Percentiles rank a stretch among this genome's conserved stretches.
Conservation (phyloP, 169 alveolate genomes). For the Amoebophrya sp. region DNA sequence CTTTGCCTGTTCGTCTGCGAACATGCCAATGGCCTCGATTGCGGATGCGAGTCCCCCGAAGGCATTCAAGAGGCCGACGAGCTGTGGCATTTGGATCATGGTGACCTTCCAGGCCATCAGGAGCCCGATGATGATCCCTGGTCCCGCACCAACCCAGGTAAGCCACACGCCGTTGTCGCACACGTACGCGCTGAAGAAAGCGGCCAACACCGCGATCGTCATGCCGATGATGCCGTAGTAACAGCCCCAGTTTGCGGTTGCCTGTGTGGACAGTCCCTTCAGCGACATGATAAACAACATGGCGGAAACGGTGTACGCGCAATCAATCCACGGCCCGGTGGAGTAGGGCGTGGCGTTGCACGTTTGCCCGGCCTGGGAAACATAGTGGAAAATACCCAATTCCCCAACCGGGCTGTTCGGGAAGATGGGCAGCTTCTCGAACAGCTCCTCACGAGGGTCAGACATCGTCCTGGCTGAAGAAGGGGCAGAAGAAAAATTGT, state of each 20-base stretch:
- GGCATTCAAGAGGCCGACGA: constrained; percentile 81
- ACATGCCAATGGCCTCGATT: constrained; percentile 31
- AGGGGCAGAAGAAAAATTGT: too few relatives aligned
- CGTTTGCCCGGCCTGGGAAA: background rate
- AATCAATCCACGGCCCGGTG: background rate
- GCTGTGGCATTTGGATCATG: constrained; percentile 65
- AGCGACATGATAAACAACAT: background rate
- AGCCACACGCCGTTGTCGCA: constrained; percentile 16
- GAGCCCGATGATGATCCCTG: background rate
- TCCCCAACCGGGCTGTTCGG: background rate
- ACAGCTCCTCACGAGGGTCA: background rate
- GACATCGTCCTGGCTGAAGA: too few relatives aligned
- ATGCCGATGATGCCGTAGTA: constrained; percentile 1
- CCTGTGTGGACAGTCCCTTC: background rate
- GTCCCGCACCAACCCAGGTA: background rate
- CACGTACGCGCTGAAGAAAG: background rate
- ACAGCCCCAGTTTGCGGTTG: background rate
- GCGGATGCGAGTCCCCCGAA: constrained; percentile 82
- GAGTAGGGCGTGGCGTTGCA: constrained; percentile 10
- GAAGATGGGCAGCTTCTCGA: background rate
- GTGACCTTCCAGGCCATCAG: background rate
- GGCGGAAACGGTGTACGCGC: background rate
- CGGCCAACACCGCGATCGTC: background rate
- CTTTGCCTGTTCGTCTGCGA: background rate
- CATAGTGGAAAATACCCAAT: background rate